phyloP scores from a whole-genome alignment of 2,329 filamentous ascomycete genomes.

The Lecanicillium sp. region DNA sequence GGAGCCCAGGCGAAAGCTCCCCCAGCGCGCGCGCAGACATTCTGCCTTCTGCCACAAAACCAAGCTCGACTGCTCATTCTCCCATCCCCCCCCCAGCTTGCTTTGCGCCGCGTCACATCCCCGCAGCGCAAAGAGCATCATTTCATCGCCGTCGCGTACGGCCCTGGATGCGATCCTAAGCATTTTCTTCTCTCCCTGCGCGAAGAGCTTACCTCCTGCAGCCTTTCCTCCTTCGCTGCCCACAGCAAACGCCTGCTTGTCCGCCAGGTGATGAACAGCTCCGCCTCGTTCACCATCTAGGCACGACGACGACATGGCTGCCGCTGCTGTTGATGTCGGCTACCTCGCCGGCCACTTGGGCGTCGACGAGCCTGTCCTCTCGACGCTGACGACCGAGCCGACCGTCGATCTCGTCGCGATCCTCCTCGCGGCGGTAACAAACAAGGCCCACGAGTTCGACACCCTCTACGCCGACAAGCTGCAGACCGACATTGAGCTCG shows the following conservation, averaged over 20 bases:
- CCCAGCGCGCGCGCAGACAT: constrained; percentile 3
- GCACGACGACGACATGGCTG: constrained; percentile 36
- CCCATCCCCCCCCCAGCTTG: not conserved
- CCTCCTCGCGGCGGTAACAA: constrained; percentile 67
- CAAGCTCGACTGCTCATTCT: not conserved
- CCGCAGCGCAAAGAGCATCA: not conserved
- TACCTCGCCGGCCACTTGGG: constrained; percentile 68
- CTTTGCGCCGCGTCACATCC: not conserved
- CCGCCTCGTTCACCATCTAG: constrained; percentile 17
- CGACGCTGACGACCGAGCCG: constrained; percentile 56
- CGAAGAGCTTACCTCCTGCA: too few species aligned
- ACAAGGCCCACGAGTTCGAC: constrained; percentile 78
- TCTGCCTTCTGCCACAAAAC: constrained; percentile 2
- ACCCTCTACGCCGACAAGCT: constrained; percentile 81
- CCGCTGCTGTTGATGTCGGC: constrained; percentile 55
- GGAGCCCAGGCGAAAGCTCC: constrained; percentile 6
- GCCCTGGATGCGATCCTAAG: not conserved
- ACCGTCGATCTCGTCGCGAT: constrained; percentile 72
- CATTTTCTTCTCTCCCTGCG: not conserved
- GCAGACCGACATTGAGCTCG: constrained; percentile 83
- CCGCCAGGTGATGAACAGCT: constrained; percentile 12
- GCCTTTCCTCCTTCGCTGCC: not conserved
- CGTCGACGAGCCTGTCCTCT: constrained; percentile 59
- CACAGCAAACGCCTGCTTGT: not conserved
- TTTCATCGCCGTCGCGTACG: constrained; percentile 8